Evolutionary conservation across 305 asterid species (phyloP), one percentile per base, ranked within the genome.

Genomic region (Ilex paraguariensis): DNA sequence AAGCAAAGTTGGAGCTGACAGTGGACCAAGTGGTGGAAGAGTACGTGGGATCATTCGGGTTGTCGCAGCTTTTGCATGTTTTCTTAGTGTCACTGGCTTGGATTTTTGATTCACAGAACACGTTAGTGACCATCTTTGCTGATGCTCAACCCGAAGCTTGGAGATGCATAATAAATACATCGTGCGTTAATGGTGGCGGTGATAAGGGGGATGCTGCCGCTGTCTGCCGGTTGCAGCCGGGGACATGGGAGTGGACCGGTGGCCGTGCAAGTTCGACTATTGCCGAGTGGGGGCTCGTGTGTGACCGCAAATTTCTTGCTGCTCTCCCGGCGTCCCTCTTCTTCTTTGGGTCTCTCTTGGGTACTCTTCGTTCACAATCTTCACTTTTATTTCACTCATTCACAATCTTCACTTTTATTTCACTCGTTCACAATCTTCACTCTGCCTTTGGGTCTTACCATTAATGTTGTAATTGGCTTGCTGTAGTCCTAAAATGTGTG

Each of bases 271-370:
- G 77, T 65, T 79, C 87, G 56, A 84, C 79, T 5, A 68, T 84
- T 74, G 85, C 87, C 59, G 87, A 84, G 61, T 84, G 90, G 90
- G 82, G 84, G 10, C 68, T 84, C 49, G 69, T 79, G 5, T 84
- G 90, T 72, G 87, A 84, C 61, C 69, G 72, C 7, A 69, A 80
- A 72, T 79, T 76, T 70, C 82, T 79, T 42, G 87, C 90, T 46
- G 90, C 87, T 60, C 49, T 84, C 28, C 90, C 90, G 13, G 74
- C 90, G 2, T 84, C 90, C 51, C 78, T 79, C 57, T 79, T 75
- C 82, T 84, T 84, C 70, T 77, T 81, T 48, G 90, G 90, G 15
- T 84, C 85, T 60, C 81, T 83, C n/a, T 62, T 83, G 66, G 89
- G 86, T 83, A 56, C 13, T 13, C 54, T 46, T 46, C 52, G 1